Evolutionary conservation across 2,329 filamentous ascomycete genomes (phyloP), one percentile per base, ranked within the genome.

Genomic region (Didymella segeticola): DNA sequence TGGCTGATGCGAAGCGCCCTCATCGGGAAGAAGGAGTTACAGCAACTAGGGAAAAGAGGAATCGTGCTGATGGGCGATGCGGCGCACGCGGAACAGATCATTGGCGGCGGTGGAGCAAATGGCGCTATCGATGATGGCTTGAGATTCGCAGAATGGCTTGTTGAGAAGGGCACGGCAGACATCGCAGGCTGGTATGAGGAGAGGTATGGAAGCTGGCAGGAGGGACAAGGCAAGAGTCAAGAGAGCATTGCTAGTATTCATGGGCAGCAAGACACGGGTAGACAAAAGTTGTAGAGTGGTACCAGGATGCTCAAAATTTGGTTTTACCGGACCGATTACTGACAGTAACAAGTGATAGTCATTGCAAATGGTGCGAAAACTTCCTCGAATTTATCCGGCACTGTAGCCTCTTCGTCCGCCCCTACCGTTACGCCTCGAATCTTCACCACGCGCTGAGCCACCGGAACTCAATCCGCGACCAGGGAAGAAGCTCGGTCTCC

Each of bases 1-100:
- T 79, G 77, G 75, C 60, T 79, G 12, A 78, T 79, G 77, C 70
- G 77, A 11, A 73, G 62, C 2, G 38, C 67, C 2, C 54, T 64
- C 1, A 49, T 68, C 1, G 33, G 60, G 0, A 43, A 56, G 12
- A 19, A 53, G 14, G 60, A 71, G 1, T 54, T 75, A 6, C 46
- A 66, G 17, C 42, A 57, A 5, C 46, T 71, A 2, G 43, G 7
- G 1, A 36, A 52, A 2, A 48, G 19, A 1, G 39, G 53, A 2
- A 41, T 62, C 3, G 49, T 46, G 25, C 19, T 64, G 2, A 37
- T 78, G 4, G 77, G 77, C 8, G 77, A 79, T 56, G 68, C 77
- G 7, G 67, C 67, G 2, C 77, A 78, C 56, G 71, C 74, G 1
- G 64, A 73, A 47, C 75, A 75, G 0, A 76, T 79, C 22, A 56